Evolutionary conservation across 495 filamentous ascomycete genomes (phyloP).

Genomic region (Penicillium desertorum): DNA sequence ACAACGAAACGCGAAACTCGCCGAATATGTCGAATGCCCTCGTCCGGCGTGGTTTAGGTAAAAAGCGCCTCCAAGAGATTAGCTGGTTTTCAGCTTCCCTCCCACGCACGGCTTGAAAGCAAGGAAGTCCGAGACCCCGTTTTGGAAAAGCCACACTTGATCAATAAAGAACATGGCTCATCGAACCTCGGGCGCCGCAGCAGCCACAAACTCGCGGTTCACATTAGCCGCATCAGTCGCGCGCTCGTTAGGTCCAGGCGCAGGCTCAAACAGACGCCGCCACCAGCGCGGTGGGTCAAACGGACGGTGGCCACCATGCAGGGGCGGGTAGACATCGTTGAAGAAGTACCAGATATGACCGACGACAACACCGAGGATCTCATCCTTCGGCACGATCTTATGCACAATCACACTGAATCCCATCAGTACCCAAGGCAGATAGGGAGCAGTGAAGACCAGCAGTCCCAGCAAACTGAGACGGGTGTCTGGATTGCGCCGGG

Average conservation of each 20-base stretch:
- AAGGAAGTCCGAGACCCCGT: background rate
- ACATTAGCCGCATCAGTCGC: slow-evolving; percentile 33
- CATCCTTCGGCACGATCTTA: slow-evolving; percentile 86
- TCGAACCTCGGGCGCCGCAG: slow-evolving; percentile 42
- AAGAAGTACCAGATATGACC: slow-evolving; percentile 99
- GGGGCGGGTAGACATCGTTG: slow-evolving; percentile 88
- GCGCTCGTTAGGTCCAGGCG: slow-evolving; percentile 24
- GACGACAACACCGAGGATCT: slow-evolving; percentile 88
- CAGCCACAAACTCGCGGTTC: slow-evolving; percentile 41
- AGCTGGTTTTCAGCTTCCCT: background rate
- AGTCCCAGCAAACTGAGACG: slow-evolving; percentile 87
- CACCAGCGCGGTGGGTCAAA: slow-evolving; percentile 92
- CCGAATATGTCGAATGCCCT: background rate
- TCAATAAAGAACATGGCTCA: slow-evolving; percentile 19
- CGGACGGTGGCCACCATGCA: slow-evolving; percentile 81
- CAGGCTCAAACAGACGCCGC: slow-evolving; percentile 75
- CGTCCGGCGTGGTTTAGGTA: background rate
- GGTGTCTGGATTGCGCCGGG: slow-evolving; percentile 87
- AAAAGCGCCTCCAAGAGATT: background rate
- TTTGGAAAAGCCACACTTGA: background rate
- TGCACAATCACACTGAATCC: slow-evolving; percentile 83
- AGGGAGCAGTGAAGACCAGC: slow-evolving; percentile 88
- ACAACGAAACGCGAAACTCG: background rate
- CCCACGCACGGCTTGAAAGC: no score
- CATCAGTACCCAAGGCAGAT: slow-evolving; percentile 95